Conservation (phyloP, 495 filamentous ascomycete species). For the Tuber aestivum region DNA sequence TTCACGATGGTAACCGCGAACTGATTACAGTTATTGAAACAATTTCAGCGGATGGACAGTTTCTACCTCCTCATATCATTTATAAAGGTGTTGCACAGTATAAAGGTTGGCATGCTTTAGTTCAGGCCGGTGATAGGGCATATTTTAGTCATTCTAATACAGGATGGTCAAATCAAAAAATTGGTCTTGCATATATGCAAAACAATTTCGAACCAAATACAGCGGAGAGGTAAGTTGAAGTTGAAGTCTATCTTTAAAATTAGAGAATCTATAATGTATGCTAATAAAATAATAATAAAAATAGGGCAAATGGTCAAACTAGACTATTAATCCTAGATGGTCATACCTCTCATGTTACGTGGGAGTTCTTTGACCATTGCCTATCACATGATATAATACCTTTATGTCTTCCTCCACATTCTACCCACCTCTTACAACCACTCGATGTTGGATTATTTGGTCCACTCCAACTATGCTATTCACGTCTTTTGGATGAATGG, state of each 20-base stretch:
- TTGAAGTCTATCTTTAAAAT: no score
- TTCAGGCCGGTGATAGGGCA: background rate
- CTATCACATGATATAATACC: slow-evolving; percentile 36
- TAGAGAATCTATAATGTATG: no score
- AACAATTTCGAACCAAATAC: slow-evolving; percentile 13
- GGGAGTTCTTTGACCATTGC: slow-evolving; percentile 35
- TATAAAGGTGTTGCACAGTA: slow-evolving; percentile 10
- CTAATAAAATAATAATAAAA: no score
- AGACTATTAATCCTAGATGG: slow-evolving; percentile 41
- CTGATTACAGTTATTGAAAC: no score
- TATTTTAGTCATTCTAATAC: slow-evolving; percentile 16
- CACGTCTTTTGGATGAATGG: background rate
- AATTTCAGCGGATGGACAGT: background rate
- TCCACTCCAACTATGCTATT: background rate
- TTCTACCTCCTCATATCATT: slow-evolving; percentile 1
- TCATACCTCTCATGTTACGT: slow-evolving; percentile 34
- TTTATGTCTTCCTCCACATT: slow-evolving; percentile 25
- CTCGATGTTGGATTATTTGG: slow-evolving; percentile 35
- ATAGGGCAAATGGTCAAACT: no score
- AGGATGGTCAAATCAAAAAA: slow-evolving; percentile 34
- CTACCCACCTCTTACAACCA: no score
- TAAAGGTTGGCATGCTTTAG: slow-evolving; percentile 7
- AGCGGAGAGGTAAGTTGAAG: slow-evolving; percentile 4
- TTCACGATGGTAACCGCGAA: background rate
- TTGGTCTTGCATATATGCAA: slow-evolving; percentile 33